phyloP scores from a whole-genome alignment of 2,329 filamentous ascomycete genomes.

The Alternaria gaisen region DNA sequence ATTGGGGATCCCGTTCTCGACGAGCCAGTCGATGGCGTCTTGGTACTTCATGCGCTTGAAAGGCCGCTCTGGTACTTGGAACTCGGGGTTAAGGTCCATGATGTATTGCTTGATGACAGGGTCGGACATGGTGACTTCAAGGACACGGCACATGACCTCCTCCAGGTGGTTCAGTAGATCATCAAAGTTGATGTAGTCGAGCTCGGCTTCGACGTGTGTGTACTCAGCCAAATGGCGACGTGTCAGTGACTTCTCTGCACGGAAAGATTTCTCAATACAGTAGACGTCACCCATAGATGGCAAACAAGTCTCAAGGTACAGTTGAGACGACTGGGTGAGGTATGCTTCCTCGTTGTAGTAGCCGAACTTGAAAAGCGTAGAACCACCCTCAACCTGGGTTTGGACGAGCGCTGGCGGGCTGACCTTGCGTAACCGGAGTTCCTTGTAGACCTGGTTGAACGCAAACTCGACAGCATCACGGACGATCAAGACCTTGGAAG shows the following conservation, averaged over 20 bases:
- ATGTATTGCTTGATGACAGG: conserved; percentile 76
- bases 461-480: conserved; percentile 82
- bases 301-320: conserved; percentile 95
- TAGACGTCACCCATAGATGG: conserved; percentile 93
- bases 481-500: conserved; percentile 87
- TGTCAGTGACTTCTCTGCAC: conserved; percentile 94
- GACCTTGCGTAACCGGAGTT: conserved; percentile 81
- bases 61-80: conserved; percentile 80
- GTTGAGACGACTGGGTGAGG: conserved; percentile 94
- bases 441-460: conserved; percentile 81
- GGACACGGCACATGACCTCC: conserved; percentile 83
- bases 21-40: conserved; percentile 94
- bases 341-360: conserved; percentile 93
- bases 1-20: conserved; percentile 88
- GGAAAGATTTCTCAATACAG: conserved; percentile 98
- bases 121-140: conserved; percentile 79
- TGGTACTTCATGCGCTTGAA: conserved; percentile 96
- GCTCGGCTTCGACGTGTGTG: conserved; percentile 93
- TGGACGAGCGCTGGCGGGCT: conserved; percentile 90
- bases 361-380: conserved; percentile 87
- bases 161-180: conserved; percentile 90
- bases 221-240: conserved; percentile 95
- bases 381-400: conserved; percentile 92
- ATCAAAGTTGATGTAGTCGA: conserved; percentile 93
- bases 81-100: conserved; percentile 89